These are phyloP conservation scores for Dipodascopsis tothii DNA, from an alignment of 805 yeast species.

Conservation along the genomic window DNA sequence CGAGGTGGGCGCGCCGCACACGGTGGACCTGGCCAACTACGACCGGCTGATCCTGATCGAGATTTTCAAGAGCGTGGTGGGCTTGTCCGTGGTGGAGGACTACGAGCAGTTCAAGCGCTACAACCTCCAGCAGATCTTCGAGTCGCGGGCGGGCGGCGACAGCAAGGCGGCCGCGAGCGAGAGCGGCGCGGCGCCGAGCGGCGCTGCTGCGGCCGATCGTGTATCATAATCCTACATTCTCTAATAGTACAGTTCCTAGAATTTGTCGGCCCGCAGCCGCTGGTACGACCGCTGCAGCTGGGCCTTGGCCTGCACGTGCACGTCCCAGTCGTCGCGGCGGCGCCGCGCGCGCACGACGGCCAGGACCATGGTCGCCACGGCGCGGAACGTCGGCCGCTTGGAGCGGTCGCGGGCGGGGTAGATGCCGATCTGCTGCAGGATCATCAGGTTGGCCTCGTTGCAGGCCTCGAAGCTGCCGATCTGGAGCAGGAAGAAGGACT, in stretches of 20 bases:
- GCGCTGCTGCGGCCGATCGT: no score
- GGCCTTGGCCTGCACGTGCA: neutral
- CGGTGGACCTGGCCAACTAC: conserved; percentile 69
- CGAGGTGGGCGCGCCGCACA: conserved; percentile 65
- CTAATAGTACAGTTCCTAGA: no score
- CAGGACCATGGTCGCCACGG: conserved; percentile 27
- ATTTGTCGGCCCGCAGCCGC: no score
- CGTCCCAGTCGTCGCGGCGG: conserved; percentile 18
- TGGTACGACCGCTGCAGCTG: neutral
- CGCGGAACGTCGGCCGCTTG: conserved; percentile 22
- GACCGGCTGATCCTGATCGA: conserved; percentile 77
- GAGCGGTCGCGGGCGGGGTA: conserved; percentile 26
- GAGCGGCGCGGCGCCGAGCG: no score
- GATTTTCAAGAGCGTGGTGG: conserved; percentile 81
- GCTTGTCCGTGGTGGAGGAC: conserved; percentile 67
- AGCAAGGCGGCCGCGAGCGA: no score
- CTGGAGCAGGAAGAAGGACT: conserved; percentile 28
- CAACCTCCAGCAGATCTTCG: conserved; percentile 72
- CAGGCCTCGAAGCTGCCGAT: conserved; percentile 29
- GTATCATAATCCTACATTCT: no score
- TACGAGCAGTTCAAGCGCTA: conserved; percentile 57
- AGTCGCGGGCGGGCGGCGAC: no score
- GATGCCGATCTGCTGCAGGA: conserved; percentile 28
- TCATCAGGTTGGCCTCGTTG: conserved; percentile 27
- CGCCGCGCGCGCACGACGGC: conserved; percentile 29